These are phyloP conservation scores for Phytopythium ostracodes DNA, from an alignment of 352 stramenopile species.

Conservation along the genomic window DNA sequence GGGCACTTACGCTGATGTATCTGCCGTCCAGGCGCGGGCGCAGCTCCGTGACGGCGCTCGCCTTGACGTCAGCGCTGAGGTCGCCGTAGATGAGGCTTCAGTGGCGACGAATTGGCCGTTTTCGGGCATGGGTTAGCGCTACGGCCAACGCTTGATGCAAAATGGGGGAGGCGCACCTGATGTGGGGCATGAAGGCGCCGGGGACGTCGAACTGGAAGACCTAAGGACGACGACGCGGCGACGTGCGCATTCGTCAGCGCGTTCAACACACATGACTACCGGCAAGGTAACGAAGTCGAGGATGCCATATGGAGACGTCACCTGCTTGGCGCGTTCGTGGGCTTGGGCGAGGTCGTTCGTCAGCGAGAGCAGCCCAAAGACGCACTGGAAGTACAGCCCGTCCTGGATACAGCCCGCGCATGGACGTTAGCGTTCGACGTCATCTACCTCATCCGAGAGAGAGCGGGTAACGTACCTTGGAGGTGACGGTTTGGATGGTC, in stretches of 20 bases:
- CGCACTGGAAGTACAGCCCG: conserved; percentile 63
- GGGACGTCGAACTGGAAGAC: conserved; percentile 35
- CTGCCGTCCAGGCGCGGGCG: conserved; percentile 25
- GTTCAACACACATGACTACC: too few species aligned
- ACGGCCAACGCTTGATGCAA: conserved; percentile 3
- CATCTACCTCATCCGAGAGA: too few species aligned
- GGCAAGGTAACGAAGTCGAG: too few species aligned
- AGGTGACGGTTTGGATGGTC: conserved; percentile 37
- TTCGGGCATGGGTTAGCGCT: not conserved
- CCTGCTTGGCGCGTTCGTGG: conserved; percentile 36
- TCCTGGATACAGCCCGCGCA: too few species aligned
- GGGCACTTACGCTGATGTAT: conserved; percentile 25
- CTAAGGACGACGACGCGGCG: conserved; percentile 13
- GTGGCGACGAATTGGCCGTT: not conserved
- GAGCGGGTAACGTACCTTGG: conserved; percentile 31
- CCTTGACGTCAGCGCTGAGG: conserved; percentile 20
- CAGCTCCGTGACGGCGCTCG: conserved; percentile 34
- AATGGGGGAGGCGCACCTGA: conserved; percentile 48
- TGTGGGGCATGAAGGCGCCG: conserved; percentile 54
- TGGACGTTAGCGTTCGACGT: too few species aligned
- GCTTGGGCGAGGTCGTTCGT: conserved; percentile 31
- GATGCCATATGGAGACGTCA: conserved; percentile 5
- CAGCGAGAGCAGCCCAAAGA: conserved; percentile 48
- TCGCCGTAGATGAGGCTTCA: conserved; percentile 60
- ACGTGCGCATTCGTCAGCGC: too few species aligned